Percentiles rank a stretch among this genome's conserved stretches.
Conservation (phyloP, 2,329 filamentous ascomycete species). For the Pyrenophora teres region DNA sequence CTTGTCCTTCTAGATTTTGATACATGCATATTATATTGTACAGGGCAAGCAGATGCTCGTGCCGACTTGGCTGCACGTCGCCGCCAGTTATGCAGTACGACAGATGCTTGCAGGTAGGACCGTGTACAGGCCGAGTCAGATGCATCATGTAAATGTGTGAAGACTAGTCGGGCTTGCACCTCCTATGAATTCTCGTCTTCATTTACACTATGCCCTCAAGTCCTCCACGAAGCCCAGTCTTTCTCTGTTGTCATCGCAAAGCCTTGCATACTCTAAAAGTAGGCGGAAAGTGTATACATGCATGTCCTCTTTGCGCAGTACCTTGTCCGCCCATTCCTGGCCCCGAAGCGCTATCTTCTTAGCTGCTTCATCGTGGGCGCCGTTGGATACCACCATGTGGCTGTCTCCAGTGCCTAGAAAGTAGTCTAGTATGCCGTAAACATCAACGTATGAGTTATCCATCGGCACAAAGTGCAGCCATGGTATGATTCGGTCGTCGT, state of each 20-base stretch:
- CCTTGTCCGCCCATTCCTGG: slow-evolving; percentile 67
- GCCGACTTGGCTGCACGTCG: slow-evolving; percentile 8
- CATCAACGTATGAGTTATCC: slow-evolving; percentile 72
- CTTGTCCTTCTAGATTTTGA: slow-evolving; percentile 7
- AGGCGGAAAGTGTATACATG: slow-evolving; percentile 61
- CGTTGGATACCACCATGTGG: slow-evolving; percentile 13
- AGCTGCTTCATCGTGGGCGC: slow-evolving; percentile 60
- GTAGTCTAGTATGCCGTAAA: slow-evolving; percentile 74
- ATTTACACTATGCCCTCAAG: background rate
- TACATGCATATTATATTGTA: slow-evolving; percentile 5
- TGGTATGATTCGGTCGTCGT: slow-evolving; percentile 68
- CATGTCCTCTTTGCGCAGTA: slow-evolving; percentile 72
- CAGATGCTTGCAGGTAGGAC: background rate
- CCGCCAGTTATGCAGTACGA: slow-evolving; percentile 4
- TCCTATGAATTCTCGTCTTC: background rate
- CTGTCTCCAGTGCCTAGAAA: slow-evolving; percentile 60
- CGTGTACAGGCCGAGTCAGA: slow-evolving; percentile 7
- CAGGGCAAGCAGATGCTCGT: slow-evolving; percentile 1
- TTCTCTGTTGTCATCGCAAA: slow-evolving; percentile 51
- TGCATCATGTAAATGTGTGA: background rate
- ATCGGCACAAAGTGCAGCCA: slow-evolving; percentile 87
- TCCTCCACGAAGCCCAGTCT: slow-evolving; percentile 47
- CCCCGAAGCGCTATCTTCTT: slow-evolving; percentile 68
- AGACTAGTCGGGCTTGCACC: slow-evolving; percentile 1
- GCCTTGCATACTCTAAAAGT: slow-evolving; percentile 49